Evolutionary conservation across 768 basidiomycete species (phyloP).

Genomic region (Lactifluus hygrophoroides): DNA sequence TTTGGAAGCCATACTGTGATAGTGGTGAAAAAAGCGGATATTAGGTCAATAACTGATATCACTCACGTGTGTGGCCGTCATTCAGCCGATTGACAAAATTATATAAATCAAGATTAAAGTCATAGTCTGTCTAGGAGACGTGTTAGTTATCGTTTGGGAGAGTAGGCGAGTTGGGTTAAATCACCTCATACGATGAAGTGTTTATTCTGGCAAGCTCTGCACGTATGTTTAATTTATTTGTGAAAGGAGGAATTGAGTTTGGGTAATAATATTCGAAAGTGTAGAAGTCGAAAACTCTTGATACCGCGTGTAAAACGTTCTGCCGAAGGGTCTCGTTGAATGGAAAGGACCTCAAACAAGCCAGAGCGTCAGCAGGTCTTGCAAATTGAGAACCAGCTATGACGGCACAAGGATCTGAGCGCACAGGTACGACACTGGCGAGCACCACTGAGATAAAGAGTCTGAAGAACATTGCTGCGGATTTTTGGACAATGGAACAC

Average conservation of each 20-base stretch:
- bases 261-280: constrained; percentile 35
- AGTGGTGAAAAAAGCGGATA: background rate
- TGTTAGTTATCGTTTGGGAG: background rate
- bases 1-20: constrained; percentile 44
- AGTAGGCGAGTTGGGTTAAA: background rate
- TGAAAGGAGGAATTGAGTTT: constrained; percentile 30
- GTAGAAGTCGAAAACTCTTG: constrained; percentile 33
- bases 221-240: constrained; percentile 43
- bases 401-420: constrained; percentile 4
- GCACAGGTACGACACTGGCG: background rate
- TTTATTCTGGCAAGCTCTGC: constrained; percentile 41
- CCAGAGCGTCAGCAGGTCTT: background rate
- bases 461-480: background rate
- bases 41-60: background rate
- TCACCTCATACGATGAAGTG: constrained; percentile 38
- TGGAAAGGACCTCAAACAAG: constrained; percentile 29
- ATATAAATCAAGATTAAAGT: constrained; percentile 53
- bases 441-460: background rate
- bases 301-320: constrained; percentile 27
- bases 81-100: constrained; percentile 48
- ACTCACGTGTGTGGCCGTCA: constrained; percentile 56
- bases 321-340: constrained; percentile 34
- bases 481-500: background rate
- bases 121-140: constrained; percentile 49
- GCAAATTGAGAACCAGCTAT: background rate